Base-by-base conservation (phyloP, 148 eudicot genomes). In the Simmondsia chinensis region DNA sequence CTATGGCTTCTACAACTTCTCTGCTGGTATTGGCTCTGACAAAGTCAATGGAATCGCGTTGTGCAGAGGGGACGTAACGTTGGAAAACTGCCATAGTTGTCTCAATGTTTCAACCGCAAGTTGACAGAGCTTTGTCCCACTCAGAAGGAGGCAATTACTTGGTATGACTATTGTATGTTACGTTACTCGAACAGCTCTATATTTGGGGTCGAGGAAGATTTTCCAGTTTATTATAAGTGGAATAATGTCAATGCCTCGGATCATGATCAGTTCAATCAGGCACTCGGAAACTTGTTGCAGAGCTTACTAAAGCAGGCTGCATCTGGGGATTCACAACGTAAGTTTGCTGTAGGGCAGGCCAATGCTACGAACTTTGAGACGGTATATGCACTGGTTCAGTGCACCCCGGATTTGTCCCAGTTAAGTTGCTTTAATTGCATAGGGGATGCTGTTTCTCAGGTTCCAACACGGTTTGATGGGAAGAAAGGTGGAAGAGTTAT, bases 41-140 rank as follows among this genome's bases (percentile, higher is more conserved):
- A 38, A 16, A 10, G 80, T 45, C 17, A 17, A 77, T 22, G 70
- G 59, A 0, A 30, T 66, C 4, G 72, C 50, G 7, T 59, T 82
- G 1, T 82, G 85, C 31, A 48, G 75, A 36, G 82, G 72, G 1
- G 85, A 82, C 23, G 5, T 50, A 0, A 2, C 34, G 18, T 50
- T 33, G 0, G 33, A 52, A 4, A 24, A 8, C 0, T 76, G 83
- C 24, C 69, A 42, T 0, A n/a, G 22, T 4, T 76, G 77, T 44
- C 59, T 71, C 11, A 25, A 20, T 4, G 33, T 41, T 2, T 56
- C 70, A 0, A 50, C 55, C 0, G 12, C 5, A 17, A 6, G 14
- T 8, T 64, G 20, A 39, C 33, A 16, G 21, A 29, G 13, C 14
- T 24, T 1, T 78, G 85, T 51, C 68, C 73, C 4, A 30, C 11